Base-by-base conservation (phyloP, 352 stramenopile genomes). In the Phytophthora ramorum region DNA sequence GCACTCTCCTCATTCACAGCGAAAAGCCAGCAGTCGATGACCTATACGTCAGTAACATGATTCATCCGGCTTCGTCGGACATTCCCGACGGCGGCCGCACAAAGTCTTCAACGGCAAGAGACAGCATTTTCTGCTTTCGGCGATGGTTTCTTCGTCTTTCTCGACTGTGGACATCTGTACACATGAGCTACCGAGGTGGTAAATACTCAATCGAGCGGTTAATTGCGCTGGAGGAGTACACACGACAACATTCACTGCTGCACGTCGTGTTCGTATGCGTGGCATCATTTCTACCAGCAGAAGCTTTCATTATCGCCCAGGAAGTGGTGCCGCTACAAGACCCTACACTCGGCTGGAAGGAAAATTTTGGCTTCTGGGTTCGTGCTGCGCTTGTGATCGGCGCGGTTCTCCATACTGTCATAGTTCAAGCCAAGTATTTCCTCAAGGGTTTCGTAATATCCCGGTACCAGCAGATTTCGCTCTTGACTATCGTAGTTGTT, bases 201-300 rank as follows among this genome's bases (percentile, higher is more conserved):
- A 61, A 68, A 30, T 81, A 77, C 55, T 77, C 69, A 20, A 45
- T 82, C 26, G 70, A 82, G 49, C 58, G 70, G 7, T 34, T 75
- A 8, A 47, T 76, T 32, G 68, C 63, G 2, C 28, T 79, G 16
- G 63, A 75, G 7, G 48, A 71, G 12, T 82, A 78, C 40, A 66
- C 49, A 13, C 35, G 41, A 26, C 71, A 37, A 3, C 54, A 63
- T 16, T 70, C 55, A 6, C 24, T 67, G 2, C 10, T 49, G 1
- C 66, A 52, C 13, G 41, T 50, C 7, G 7, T 72, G 9, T 40
- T 72, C 8, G 63, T 75, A 7, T 79, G 54, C 7, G n/a, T 73
- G 3, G 10, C 47, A 24, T 67, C 48, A 16, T 71, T 74, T 10
- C 13, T 75, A 4, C 59, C 74, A 16, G 44, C 51, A 5, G 28